phyloP scores from a whole-genome alignment of 1,284 basidiomycete species.

The Trametes versicolor region DNA sequence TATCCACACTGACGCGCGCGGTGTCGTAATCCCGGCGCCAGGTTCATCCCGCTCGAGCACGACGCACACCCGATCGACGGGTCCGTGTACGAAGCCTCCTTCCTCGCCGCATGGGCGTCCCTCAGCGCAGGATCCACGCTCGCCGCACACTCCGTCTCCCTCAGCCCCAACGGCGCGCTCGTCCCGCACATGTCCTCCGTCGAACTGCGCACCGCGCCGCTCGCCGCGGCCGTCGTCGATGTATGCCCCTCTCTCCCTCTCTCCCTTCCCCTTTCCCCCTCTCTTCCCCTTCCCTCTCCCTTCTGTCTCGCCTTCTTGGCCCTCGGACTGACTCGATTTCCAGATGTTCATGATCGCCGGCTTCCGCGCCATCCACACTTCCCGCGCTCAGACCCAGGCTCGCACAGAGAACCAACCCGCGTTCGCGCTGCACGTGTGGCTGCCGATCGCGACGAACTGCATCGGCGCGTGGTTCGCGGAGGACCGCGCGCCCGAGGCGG shows the following conservation, averaged over 20 bases:
- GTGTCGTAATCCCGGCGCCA: background rate
- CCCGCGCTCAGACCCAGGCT: background rate
- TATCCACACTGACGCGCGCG: background rate
- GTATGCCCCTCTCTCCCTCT: background rate
- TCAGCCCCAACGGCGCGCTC: background rate
- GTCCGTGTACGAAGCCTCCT: background rate
- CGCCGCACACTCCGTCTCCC: background rate
- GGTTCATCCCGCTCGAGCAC: conserved; percentile 2
- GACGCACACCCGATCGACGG: background rate
- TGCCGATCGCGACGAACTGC: conserved; percentile 4
- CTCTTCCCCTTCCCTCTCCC: too few relatives aligned
- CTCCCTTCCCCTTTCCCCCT: background rate
- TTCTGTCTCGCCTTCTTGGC: too few relatives aligned
- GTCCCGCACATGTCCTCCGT: background rate
- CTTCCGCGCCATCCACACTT: background rate
- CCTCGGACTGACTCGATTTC: background rate
- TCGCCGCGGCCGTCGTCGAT: conserved; percentile 7
- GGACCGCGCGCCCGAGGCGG: background rate
- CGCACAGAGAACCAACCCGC: background rate
- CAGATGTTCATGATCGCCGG: conserved; percentile 5
- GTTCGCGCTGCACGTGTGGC: conserved; percentile 9
- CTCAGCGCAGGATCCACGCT: conserved; percentile 1
- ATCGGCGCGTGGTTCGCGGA: background rate
- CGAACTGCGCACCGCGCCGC: background rate
- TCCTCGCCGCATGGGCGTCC: conserved; percentile 3